Evolutionary conservation across 495 filamentous ascomycete genomes (phyloP), one percentile per base, ranked within the genome.

Genomic region (Podospora tetraspora): DNA sequence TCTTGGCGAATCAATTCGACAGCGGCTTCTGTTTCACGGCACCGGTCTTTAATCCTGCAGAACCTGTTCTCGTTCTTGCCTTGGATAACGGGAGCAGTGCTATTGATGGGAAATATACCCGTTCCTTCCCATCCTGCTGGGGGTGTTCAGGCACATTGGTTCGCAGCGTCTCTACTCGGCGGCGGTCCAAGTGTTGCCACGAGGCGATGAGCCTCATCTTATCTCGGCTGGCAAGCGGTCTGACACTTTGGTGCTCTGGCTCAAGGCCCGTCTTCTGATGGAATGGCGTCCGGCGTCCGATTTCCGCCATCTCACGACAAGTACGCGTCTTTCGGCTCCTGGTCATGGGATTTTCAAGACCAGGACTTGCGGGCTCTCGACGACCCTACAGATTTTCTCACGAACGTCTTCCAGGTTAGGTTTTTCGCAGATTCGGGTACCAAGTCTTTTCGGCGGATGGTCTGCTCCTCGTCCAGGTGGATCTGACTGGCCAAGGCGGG

Each of bases 71-170:
- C 57, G 64, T 64, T 52, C 60, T 67, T 69, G 63, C 63, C 69
- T 74, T 72, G 72, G 70, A 72, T 72, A 72, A 63, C 59, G 68
- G 65, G 62, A 66, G 23, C 66, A 58, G 62, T 67, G 56, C 65
- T 67, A 59, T 67, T 62, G 22, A 60, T 62, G 58, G 64, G 30
- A 60, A 13, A 59, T 63, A 66, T 23, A 59, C 52, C 57, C 57
- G 22, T 12, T 60, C 57, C 32, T 4, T 63, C 43, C 23, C 22
- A 16, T 57, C 8, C 57, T 23, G n/a, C 22, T 9, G 34, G 21
- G 22, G 25, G 22, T 43, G 27, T 2, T 16, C 19, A 29, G 61
- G 61, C 27, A 62, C 13, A 30, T 21, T 10, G 32, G 27, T 22
- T 32, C 29, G 25, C 43, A 52, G n/a, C 16, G 22, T 62, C 25